Conservation (phyloP, 371 early-diverging fungal genomes). For the Nosema muscidifuracis region DNA sequence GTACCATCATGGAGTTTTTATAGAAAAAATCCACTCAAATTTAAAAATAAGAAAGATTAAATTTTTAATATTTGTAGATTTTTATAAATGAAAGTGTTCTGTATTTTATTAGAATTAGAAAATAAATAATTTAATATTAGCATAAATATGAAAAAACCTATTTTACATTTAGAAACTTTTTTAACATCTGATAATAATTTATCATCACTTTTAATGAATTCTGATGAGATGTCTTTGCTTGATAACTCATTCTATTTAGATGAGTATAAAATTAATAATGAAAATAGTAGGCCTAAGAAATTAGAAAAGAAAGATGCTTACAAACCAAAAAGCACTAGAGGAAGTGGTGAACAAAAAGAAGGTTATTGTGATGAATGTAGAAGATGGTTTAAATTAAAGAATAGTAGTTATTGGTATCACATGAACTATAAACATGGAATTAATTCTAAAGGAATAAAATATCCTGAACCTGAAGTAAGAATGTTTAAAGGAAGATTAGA, state of each 20-base stretch:
- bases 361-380: constrained; percentile 54
- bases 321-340: constrained; percentile 41
- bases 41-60: constrained; percentile 39
- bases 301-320: constrained; percentile 18
- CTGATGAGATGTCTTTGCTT: constrained; percentile 7
- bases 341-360: constrained; percentile 44
- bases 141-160: neutral
- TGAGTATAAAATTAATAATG: neutral
- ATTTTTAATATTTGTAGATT: neutral
- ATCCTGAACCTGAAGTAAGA: constrained; percentile 49
- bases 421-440: constrained; percentile 63
- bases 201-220: neutral
- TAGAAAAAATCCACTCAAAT: constrained; percentile 58
- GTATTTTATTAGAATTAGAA: no score
- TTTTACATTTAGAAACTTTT: constrained; percentile 20
- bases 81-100: neutral
- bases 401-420: constrained; percentile 61
- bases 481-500: constrained; percentile 2
- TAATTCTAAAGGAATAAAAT: constrained; percentile 44
- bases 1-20: constrained; percentile 62
- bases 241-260: neutral
- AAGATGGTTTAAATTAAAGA: constrained; percentile 56
- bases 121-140: neutral
- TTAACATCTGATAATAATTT: neutral
- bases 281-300: neutral